Conservation (phyloP, 148 eudicot species). For the Bassia scoparia region DNA sequence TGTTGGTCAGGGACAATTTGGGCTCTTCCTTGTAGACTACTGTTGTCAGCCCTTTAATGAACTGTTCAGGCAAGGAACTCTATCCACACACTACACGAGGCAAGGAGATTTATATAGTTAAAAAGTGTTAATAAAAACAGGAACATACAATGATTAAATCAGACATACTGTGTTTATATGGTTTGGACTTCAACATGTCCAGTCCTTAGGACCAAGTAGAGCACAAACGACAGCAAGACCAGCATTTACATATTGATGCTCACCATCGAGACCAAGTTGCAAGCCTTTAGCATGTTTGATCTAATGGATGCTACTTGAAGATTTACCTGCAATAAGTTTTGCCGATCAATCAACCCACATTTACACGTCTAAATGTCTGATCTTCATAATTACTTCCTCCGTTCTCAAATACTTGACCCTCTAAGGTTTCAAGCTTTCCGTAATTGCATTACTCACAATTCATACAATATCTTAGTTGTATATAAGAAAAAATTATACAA, state of each 20-base stretch:
- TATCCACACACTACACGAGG: conserved; percentile 26
- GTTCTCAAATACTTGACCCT: too few species aligned
- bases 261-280: conserved; percentile 82
- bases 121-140: neutral
- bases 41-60: conserved; percentile 68
- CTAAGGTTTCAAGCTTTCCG: too few species aligned
- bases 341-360: conserved; percentile 5
- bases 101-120: neutral
- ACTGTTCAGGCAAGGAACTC: conserved; percentile 78
- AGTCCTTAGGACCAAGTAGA: conserved; percentile 80
- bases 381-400: too few species aligned
- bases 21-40: conserved; percentile 81
- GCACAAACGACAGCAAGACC: conserved; percentile 89
- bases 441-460: too few species aligned
- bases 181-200: conserved; percentile 55
- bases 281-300: conserved; percentile 51
- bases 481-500: too few species aligned
- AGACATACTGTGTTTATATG: conserved; percentile 49
- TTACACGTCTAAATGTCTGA: too few species aligned
- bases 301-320: conserved; percentile 68
- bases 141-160: conserved; percentile 8
- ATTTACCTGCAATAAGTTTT: conserved; percentile 53
- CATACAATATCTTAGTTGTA: too few species aligned
- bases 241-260: conserved; percentile 88
- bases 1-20: conserved; percentile 72